Conservation (phyloP, 2,329 filamentous ascomycete species). For the Cordyceps tenuipes region DNA sequence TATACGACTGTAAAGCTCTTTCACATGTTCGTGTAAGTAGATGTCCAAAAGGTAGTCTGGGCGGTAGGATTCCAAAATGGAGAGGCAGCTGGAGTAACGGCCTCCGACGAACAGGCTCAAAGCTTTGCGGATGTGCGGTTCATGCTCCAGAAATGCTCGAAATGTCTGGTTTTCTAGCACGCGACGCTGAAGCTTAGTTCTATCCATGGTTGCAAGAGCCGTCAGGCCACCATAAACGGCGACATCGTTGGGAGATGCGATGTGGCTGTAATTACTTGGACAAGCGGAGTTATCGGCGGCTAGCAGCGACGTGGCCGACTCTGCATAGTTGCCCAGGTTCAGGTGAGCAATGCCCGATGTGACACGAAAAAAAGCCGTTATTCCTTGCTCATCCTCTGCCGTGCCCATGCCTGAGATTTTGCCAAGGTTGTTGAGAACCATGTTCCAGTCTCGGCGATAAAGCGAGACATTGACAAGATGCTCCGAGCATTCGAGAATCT, state of each 20-base stretch:
- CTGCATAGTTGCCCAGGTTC: slow-evolving; percentile 37
- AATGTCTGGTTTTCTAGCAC: slow-evolving; percentile 78
- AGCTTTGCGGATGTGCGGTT: slow-evolving; percentile 88
- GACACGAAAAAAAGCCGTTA: slow-evolving; percentile 43
- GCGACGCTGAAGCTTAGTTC: slow-evolving; percentile 60
- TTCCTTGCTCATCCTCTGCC: slow-evolving; percentile 37
- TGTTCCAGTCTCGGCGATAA: slow-evolving; percentile 69
- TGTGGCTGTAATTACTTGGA: slow-evolving; percentile 55
- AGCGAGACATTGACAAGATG: slow-evolving; percentile 69
- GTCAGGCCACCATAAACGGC: slow-evolving; percentile 87
- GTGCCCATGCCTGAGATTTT: slow-evolving; percentile 53
- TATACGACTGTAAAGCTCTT: slow-evolving; percentile 62
- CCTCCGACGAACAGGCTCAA: slow-evolving; percentile 84
- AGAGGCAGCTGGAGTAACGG: slow-evolving; percentile 78
- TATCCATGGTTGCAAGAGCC: slow-evolving; percentile 81
- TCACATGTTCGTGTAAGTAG: slow-evolving; percentile 68
- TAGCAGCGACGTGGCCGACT: slow-evolving; percentile 67
- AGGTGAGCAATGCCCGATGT: slow-evolving; percentile 43
- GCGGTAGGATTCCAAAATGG: slow-evolving; percentile 72
- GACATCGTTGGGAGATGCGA: slow-evolving; percentile 77
- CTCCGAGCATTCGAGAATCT: slow-evolving; percentile 74
- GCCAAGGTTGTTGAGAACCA: slow-evolving; percentile 48
- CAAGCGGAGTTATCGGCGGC: slow-evolving; percentile 43
- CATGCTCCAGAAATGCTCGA: slow-evolving; percentile 80
- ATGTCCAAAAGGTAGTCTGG: slow-evolving; percentile 86